Evolutionary conservation across 164 flowering plant genomes (phyloP), one percentile per base, ranked within the genome.

Genomic region (Buxus sempervirens): DNA sequence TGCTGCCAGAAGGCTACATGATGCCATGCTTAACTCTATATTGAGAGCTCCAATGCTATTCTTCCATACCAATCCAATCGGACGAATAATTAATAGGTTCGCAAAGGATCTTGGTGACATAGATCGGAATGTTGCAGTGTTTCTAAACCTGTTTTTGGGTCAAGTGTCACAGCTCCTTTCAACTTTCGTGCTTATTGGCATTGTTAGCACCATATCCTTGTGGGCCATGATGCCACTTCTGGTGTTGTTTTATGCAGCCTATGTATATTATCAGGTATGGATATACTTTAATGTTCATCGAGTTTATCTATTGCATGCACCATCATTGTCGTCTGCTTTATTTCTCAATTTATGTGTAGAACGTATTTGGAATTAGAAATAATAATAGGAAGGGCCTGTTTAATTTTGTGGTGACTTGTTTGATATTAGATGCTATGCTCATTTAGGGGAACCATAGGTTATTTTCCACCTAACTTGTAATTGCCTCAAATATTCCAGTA

Each of bases 171-270:
- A 91, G 79, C 93, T 96, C n/a, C 77, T 96, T 60, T 96, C 99
- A 49, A 96, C 99, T 32, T 91, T 96, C 77, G 84, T 88, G 61
- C 78, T 96, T 72, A 93, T 96, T 54, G 99, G 99, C 68, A 82
- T 93, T 58, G 93, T 96, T 72, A 93, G 99, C 91, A 87, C 96
- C 54, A 76, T 88, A 82, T 96, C 99, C 4, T 77, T 96, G 67
- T 96, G 99, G 99, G 98, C 96, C 69, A 96, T 96, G 53, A 72
- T 96, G 92, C 99, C 99, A 28, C 96, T 96, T 60, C 79, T 93
- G 79, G 87, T 93, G 66, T 66, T 91, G 83, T 96, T 96, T 77
- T 93, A 96, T 75, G 83, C 82, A 21, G 88, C 97, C 69, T 96
- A 96, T 77, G 86, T 96, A 7, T 96, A 93, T 73, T 93, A 87